Percentiles rank a stretch among this genome's conserved stretches.
Conservation (phyloP, 2,329 filamentous ascomycete species). For the Botrytis tulipae region DNA sequence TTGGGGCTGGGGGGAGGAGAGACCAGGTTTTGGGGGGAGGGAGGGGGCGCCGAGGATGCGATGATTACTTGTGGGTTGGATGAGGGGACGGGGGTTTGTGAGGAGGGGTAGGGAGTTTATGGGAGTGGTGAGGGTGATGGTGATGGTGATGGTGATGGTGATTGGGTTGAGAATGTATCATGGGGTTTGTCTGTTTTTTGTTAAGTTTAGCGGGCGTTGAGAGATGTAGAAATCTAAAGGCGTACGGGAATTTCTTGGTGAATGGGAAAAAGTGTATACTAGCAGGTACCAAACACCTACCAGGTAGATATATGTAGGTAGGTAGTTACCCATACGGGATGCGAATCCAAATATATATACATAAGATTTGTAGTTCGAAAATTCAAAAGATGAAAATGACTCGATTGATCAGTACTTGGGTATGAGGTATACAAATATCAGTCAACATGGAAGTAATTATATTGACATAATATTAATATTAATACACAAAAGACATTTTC, state of each 20-base stretch:
- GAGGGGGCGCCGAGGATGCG: background rate
- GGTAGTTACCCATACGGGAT: no score
- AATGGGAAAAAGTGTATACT: background rate
- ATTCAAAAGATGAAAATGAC: background rate
- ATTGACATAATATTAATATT: background rate
- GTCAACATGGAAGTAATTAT: background rate
- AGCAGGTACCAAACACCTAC: background rate
- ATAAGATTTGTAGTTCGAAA: background rate
- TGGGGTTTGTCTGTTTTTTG: background rate
- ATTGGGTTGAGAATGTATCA: background rate
- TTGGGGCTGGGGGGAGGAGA: background rate
- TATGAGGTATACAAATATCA: no score
- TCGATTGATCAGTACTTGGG: background rate
- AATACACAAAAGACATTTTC: background rate
- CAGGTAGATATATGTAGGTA: no score
- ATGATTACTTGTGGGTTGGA: slow-evolving; percentile 13
- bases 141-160: background rate
- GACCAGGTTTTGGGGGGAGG: background rate
- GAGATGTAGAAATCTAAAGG: background rate
- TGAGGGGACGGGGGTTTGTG: slow-evolving; percentile 11
- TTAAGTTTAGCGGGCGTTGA: background rate
- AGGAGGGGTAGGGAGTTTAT: background rate
- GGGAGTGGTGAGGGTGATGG: background rate
- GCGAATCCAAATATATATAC: background rate
- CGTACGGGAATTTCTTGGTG: background rate